Conservation (phyloP, 1,284 basidiomycete genomes). For the Farysia itapuensis region DNA sequence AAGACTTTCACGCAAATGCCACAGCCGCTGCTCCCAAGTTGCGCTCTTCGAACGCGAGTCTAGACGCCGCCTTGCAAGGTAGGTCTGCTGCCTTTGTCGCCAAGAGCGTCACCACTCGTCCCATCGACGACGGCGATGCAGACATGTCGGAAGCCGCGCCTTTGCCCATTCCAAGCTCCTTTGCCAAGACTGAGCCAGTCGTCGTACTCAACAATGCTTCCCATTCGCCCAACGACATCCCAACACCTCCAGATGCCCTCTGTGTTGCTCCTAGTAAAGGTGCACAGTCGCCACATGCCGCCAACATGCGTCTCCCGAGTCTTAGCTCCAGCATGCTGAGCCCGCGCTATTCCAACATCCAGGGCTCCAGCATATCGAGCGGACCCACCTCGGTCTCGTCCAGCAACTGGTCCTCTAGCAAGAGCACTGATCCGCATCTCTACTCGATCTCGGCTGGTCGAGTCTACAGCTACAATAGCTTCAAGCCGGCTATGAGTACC, state of each 20-base stretch:
- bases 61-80: slow-evolving; percentile 23
- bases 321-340: slow-evolving; percentile 33
- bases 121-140: slow-evolving; percentile 39
- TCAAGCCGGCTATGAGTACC: slow-evolving; percentile 50
- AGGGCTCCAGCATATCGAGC: slow-evolving; percentile 42
- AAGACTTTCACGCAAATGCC: slow-evolving; percentile 24
- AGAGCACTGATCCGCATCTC: slow-evolving; percentile 38
- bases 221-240: slow-evolving; percentile 45
- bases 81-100: background rate
- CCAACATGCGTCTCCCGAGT: slow-evolving; percentile 25
- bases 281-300: slow-evolving; percentile 15
- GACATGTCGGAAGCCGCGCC: slow-evolving; percentile 44
- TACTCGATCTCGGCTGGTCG: slow-evolving; percentile 39
- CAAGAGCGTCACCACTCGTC: too few relatives aligned
- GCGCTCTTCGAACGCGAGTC: slow-evolving; percentile 29
- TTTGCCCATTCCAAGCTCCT: slow-evolving; percentile 38
- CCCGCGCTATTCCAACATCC: slow-evolving; percentile 24
- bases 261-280: slow-evolving; percentile 15
- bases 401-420: slow-evolving; percentile 38
- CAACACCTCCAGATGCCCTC: slow-evolving; percentile 53
- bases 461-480: slow-evolving; percentile 35
- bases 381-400: slow-evolving; percentile 35
- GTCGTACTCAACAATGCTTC: slow-evolving; percentile 17
- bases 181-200: slow-evolving; percentile 12
- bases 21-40: slow-evolving; percentile 17